These are phyloP conservation scores for Penicillium egyptiacum DNA, from an alignment of 495 filamentous ascomycete species.

Conservation along the genomic window DNA sequence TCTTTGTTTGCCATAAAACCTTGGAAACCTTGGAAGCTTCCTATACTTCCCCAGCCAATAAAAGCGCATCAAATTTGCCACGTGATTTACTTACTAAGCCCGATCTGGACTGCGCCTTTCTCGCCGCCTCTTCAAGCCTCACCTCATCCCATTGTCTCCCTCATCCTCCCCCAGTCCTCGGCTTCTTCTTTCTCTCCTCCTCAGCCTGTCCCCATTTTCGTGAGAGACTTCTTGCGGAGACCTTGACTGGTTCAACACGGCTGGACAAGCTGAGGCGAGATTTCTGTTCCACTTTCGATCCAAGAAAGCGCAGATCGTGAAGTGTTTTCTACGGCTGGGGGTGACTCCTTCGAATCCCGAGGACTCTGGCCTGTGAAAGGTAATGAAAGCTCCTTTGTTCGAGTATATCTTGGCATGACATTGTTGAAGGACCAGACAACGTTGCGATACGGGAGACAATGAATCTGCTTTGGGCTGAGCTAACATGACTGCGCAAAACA, in stretches of 20 bases:
- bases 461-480: slow-evolving; percentile 5
- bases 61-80: neutral
- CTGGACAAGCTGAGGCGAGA: slow-evolving; percentile 42
- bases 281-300: slow-evolving; percentile 22
- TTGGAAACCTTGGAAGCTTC: no score
- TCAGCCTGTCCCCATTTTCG: slow-evolving; percentile 43
- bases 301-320: slow-evolving; percentile 31
- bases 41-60: slow-evolving; percentile 7
- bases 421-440: slow-evolving; percentile 11
- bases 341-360: slow-evolving; percentile 20
- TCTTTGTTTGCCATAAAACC: neutral
- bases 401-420: slow-evolving; percentile 9
- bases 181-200: slow-evolving; percentile 23
- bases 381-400: slow-evolving; percentile 28
- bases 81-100: slow-evolving; percentile 9
- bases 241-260: slow-evolving; percentile 52
- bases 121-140: slow-evolving; percentile 4
- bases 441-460: slow-evolving; percentile 10
- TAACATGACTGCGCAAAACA: slow-evolving; percentile 10
- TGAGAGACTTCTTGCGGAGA: slow-evolving; percentile 47
- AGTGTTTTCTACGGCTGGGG: slow-evolving; percentile 31
- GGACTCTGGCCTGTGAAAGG: slow-evolving; percentile 35
- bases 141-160: slow-evolving; percentile 15
- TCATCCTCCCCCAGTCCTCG: slow-evolving; percentile 23
- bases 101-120: slow-evolving; percentile 2